Conservation (phyloP, 1,284 basidiomycete genomes). For the Wallemia ichthyophaga region DNA sequence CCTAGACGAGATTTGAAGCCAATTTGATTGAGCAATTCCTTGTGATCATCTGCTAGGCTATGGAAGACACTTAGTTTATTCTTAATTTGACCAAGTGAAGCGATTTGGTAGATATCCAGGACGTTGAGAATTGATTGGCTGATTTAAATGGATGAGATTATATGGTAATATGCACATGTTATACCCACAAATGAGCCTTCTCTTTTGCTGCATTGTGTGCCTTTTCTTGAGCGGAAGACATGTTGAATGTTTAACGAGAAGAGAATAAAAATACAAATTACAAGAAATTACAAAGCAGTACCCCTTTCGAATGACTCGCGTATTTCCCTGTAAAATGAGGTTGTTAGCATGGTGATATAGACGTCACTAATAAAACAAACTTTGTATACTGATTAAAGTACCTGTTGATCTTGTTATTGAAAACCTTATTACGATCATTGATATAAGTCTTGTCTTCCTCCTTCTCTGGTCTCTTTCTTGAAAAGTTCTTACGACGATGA, state of each 20-base stretch:
- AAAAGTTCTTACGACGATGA: neutral
- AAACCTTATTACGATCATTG: conserved; percentile 92
- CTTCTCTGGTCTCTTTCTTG: conserved; percentile 60
- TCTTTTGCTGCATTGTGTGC: neutral
- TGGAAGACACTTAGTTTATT: neutral
- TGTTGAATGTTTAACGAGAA: neutral
- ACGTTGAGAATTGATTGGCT: neutral
- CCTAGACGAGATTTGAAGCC: neutral
- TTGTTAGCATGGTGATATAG: neutral
- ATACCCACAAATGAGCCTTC: neutral
- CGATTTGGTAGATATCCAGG: neutral
- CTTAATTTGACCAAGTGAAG: neutral
- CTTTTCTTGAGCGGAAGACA: neutral
- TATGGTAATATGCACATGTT: neutral
- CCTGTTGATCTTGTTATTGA: conserved; percentile 95
- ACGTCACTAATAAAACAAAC: conserved; percentile 5
- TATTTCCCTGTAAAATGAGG: conserved; percentile 20
- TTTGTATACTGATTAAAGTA: conserved; percentile 95
- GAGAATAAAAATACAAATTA: neutral
- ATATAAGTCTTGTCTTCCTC: conserved; percentile 84
- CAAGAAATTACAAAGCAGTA: conserved; percentile 39
- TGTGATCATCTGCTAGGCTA: neutral
- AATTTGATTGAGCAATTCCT: neutral
- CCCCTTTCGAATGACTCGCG: conserved; percentile 84
- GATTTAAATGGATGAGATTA: neutral